Conservation (phyloP, 352 stramenopile genomes). For the Elongisporangium prolatum region DNA sequence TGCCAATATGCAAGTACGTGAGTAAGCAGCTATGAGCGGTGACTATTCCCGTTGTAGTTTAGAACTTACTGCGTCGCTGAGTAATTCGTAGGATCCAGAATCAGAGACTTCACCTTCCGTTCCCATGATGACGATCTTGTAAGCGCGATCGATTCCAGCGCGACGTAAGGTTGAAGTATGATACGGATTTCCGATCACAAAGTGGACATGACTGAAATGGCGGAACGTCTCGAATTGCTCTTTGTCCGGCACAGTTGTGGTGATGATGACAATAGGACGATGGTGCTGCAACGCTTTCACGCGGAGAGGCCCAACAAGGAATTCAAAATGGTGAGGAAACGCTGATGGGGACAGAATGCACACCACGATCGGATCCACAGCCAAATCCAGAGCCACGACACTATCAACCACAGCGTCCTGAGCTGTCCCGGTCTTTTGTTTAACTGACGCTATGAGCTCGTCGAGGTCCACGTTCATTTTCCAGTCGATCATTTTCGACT, state of each 20-base stretch:
- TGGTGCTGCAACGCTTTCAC: conserved; percentile 64
- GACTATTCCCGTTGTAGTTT: background rate
- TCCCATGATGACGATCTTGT: conserved; percentile 73
- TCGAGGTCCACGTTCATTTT: conserved; percentile 10
- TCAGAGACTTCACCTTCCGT: conserved; percentile 48
- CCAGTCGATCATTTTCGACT: conserved; percentile 33
- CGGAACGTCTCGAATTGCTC: conserved; percentile 65
- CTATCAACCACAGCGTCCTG: conserved; percentile 54
- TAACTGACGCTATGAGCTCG: background rate
- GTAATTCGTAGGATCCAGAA: conserved; percentile 57
- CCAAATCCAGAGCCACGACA: conserved; percentile 41
- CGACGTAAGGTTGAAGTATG: conserved; percentile 45
- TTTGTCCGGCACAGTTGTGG: conserved; percentile 40
- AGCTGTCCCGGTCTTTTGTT: conserved; percentile 14
- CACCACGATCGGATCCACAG: conserved; percentile 58
- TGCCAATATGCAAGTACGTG: conserved; percentile 14
- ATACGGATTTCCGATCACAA: conserved; percentile 66
- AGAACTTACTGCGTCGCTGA: conserved; percentile 57
- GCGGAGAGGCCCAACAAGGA: conserved; percentile 68
- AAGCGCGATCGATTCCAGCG: conserved; percentile 56
- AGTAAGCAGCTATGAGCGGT: background rate
- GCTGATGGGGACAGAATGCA: conserved; percentile 49
- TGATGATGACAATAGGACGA: conserved; percentile 67
- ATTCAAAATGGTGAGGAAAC: conserved; percentile 75
- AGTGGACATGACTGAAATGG: conserved; percentile 70